Percentiles rank a stretch among this genome's conserved stretches.
Conservation (phyloP, 148 eudicot species). For the Beta vulgaris region DNA sequence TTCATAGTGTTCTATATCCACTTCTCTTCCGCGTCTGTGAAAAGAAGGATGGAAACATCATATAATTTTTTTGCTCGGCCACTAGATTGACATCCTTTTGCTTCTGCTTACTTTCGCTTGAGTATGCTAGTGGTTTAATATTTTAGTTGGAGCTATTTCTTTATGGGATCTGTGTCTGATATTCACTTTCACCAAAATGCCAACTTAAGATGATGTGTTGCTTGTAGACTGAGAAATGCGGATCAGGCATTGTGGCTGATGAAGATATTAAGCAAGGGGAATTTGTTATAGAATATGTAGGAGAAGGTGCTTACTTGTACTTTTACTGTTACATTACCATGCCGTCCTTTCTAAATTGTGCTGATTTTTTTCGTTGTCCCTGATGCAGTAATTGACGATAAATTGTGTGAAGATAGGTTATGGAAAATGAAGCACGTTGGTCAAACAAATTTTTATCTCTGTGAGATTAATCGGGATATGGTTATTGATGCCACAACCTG, state of each 20-base stretch:
- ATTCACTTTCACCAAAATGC: too few relatives aligned
- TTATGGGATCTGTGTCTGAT: neutral
- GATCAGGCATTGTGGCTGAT: slow-evolving; percentile 90
- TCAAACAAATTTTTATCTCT: slow-evolving; percentile 91
- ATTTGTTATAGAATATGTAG: slow-evolving; percentile 93
- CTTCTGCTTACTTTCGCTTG: neutral
- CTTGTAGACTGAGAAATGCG: slow-evolving; percentile 95
- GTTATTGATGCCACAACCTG: slow-evolving; percentile 97
- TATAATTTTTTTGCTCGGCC: neutral
- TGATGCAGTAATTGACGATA: slow-evolving; percentile 93
- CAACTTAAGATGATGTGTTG: slow-evolving; percentile 31
- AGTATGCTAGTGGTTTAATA: neutral
- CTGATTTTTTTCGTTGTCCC: slow-evolving; percentile 18
- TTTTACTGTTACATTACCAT: neutral
- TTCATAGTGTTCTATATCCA: neutral
- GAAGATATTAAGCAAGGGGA: slow-evolving; percentile 94
- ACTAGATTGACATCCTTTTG: neutral
- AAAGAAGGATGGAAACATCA: neutral
- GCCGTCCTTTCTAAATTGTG: neutral
- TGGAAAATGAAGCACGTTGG: slow-evolving; percentile 96
- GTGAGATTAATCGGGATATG: slow-evolving; percentile 97
- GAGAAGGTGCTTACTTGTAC: slow-evolving; percentile 70
- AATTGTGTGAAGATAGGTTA: slow-evolving; percentile 93
- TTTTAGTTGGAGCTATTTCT: neutral
- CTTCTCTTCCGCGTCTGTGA: neutral